Evolutionary conservation across 2,329 filamentous ascomycete genomes (phyloP).

Genomic region (Fusarium domesticum): DNA sequence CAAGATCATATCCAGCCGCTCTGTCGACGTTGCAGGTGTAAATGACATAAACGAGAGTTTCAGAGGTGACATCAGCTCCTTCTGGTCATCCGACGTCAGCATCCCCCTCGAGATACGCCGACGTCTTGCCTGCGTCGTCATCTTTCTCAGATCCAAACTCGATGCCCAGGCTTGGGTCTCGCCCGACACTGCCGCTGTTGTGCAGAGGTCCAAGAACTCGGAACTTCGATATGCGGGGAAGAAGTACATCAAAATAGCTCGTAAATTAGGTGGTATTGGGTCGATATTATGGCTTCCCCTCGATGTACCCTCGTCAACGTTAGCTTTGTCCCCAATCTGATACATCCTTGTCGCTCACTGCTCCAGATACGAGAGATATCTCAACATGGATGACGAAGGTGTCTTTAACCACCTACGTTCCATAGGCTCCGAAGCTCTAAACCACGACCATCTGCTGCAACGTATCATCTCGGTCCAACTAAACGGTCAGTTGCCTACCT

Average conservation of each 20-base stretch:
- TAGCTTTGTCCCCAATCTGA: slow-evolving; percentile 8
- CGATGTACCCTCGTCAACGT: slow-evolving; percentile 35
- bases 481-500: slow-evolving; percentile 1
- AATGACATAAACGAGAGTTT: slow-evolving; percentile 14
- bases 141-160: slow-evolving; percentile 32
- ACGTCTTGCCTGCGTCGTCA: slow-evolving; percentile 29
- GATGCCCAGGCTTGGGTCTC: slow-evolving; percentile 21
- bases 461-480: slow-evolving; percentile 23
- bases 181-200: slow-evolving; percentile 16
- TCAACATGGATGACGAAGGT: slow-evolving; percentile 34
- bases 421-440: slow-evolving; percentile 13
- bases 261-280: slow-evolving; percentile 30
- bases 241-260: slow-evolving; percentile 36
- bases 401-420: slow-evolving; percentile 28
- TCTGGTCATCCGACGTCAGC: slow-evolving; percentile 25
- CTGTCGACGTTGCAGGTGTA: slow-evolving; percentile 12
- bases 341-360: not conserved
- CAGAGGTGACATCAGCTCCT: slow-evolving; percentile 15
- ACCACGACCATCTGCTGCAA: slow-evolving; percentile 23
- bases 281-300: slow-evolving; percentile 34
- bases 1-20: slow-evolving; percentile 28
- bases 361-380: slow-evolving; percentile 33
- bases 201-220: slow-evolving; percentile 21
- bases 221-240: slow-evolving; percentile 33
- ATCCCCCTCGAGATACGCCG: slow-evolving; percentile 28